Percentiles rank a stretch among this genome's conserved stretches.
phyloP scores from a whole-genome alignment of 1,284 basidiomycete genomes.

The Ceratobasidium sp. region DNA sequence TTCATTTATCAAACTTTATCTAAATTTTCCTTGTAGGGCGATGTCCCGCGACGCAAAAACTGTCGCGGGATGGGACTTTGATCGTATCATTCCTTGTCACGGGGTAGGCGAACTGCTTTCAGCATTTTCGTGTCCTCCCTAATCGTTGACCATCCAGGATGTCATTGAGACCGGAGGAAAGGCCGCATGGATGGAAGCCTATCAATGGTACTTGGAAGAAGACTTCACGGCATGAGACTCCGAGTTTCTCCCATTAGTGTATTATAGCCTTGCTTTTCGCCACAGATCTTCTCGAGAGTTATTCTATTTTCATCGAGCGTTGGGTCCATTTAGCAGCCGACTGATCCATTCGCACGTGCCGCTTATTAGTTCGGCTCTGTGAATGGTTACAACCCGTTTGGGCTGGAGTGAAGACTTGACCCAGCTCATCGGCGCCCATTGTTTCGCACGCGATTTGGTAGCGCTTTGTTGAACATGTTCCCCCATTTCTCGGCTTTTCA shows the following conservation, averaged over 20 bases:
- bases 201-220: conserved; percentile 45
- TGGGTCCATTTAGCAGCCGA: too few relatives aligned
- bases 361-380: too few relatives aligned
- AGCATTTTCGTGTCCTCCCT: conserved; percentile 28
- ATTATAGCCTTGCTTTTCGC: too few relatives aligned
- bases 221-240: conserved; percentile 8
- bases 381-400: too few relatives aligned
- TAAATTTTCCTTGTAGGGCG: conserved; percentile 55
- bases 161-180: conserved; percentile 80
- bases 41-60: conserved; percentile 75
- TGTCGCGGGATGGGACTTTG: conserved; percentile 84
- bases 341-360: too few relatives aligned
- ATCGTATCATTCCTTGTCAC: conserved; percentile 91
- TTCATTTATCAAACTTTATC: not conserved
- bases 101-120: conserved; percentile 62
- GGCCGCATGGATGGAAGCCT: conserved; percentile 65
- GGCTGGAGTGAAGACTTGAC: too few relatives aligned
- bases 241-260: not conserved
- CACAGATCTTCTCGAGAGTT: too few relatives aligned
- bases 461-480: too few relatives aligned
- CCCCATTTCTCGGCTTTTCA: too few relatives aligned
- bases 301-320: too few relatives aligned
- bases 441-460: too few relatives aligned
- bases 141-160: conserved; percentile 60
- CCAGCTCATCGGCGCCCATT: too few relatives aligned